Conservation (phyloP, 208 protist species). For the Phytomonas francai region DNA sequence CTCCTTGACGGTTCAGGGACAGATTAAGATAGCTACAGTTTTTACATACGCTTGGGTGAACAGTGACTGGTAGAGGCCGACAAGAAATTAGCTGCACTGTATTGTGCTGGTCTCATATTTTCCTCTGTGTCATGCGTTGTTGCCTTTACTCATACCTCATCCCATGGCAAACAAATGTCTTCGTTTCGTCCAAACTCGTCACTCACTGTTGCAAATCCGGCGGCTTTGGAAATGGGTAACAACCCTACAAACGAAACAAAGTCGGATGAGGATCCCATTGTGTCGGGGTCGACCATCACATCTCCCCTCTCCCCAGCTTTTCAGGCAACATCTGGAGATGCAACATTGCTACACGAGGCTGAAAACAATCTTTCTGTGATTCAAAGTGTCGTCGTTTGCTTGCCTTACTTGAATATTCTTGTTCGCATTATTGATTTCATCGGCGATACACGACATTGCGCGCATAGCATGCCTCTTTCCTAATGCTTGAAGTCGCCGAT, state of each 20-base stretch:
- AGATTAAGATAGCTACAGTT: constrained; percentile 44
- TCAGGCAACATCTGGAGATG: background rate
- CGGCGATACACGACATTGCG: constrained; percentile 42
- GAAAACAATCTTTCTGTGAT: constrained; percentile 7
- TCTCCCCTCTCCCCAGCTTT: background rate
- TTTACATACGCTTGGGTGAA: constrained; percentile 51
- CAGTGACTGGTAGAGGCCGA: constrained; percentile 58
- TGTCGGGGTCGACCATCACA: background rate
- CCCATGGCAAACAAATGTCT: background rate
- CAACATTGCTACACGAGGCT: background rate
- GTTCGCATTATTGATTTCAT: constrained; percentile 57
- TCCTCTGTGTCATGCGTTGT: constrained; percentile 51
- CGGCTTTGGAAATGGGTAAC: background rate
- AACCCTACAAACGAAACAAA: background rate
- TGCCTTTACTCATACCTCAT: constrained; percentile 39
- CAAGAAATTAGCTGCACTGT: constrained; percentile 39
- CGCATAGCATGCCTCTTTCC: constrained; percentile 22
- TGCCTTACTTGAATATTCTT: constrained; percentile 28
- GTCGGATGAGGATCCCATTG: background rate
- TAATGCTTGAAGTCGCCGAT: constrained; percentile 24
- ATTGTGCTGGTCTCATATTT: constrained; percentile 38
- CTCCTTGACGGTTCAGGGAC: constrained; percentile 14
- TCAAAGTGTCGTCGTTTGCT: constrained; percentile 27
- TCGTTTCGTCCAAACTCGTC: background rate
- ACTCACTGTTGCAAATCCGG: background rate